These are phyloP conservation scores for Hygrocybe punicea DNA, from an alignment of 768 basidiomycete species.

Conservation along the genomic window DNA sequence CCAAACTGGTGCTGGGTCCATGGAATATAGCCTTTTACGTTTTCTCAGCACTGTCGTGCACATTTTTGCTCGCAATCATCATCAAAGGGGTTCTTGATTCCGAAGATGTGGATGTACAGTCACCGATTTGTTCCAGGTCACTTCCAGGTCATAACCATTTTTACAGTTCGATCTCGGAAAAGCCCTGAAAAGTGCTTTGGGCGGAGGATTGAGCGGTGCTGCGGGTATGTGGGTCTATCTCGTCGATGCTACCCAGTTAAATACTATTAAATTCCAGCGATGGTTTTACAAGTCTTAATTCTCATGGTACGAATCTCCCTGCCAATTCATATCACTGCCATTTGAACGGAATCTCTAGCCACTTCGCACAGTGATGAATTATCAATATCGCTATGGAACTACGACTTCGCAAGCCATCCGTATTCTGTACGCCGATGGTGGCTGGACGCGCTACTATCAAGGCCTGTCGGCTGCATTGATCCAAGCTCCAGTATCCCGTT, in stretches of 20 bases:
- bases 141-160: not conserved
- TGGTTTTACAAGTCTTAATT: slow-evolving; percentile 89
- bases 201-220: slow-evolving; percentile 88
- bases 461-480: slow-evolving; percentile 82
- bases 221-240: slow-evolving; percentile 49
- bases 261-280: slow-evolving; percentile 49
- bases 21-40: slow-evolving; percentile 26
- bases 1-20: not conserved
- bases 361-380: slow-evolving; percentile 97
- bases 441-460: slow-evolving; percentile 81
- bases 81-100: slow-evolving; percentile 70
- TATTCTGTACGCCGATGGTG: slow-evolving; percentile 75
- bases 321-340: not conserved
- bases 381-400: slow-evolving; percentile 88
- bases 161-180: slow-evolving; percentile 72
- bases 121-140: not conserved
- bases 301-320: slow-evolving; percentile 56
- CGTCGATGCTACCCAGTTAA: not conserved
- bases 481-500: slow-evolving; percentile 80
- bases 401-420: slow-evolving; percentile 59
- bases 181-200: slow-evolving; percentile 78
- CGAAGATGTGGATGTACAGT: slow-evolving; percentile 57
- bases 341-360: slow-evolving; percentile 46
- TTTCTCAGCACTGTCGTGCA: slow-evolving; percentile 34
- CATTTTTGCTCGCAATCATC: slow-evolving; percentile 46